Base-by-base conservation (phyloP, 768 basidiomycete species). In the Mycena leptocephala region DNA sequence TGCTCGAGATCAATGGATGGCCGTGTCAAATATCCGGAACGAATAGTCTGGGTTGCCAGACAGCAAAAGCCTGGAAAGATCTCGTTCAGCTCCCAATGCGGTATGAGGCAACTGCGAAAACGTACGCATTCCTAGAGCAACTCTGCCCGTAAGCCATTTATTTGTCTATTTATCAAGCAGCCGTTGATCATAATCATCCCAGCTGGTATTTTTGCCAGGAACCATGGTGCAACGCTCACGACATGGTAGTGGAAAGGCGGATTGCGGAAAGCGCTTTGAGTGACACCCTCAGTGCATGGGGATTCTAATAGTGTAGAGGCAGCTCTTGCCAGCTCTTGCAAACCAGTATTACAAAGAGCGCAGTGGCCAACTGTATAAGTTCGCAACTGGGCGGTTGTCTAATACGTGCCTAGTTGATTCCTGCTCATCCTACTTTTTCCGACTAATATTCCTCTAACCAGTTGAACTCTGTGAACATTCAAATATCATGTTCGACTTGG, bases 201-300 rank as follows among this genome's bases (percentile, higher is more conserved):
- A 76, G 75, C 22, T 76, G 75, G 75, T 76, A 76, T 53, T 76
- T 76, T 20, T 71, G 70, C 51, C 75, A 76, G 28, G 69, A 58
- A 16, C 69, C 75, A 5, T 76, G 75, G 75, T 58, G 69, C 46
- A 33, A 43, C n/a, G 30, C 51, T 7, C 75, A 76, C 69, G 69
- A 71, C 58, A 71, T 76, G 75, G 46, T 33, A 18, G 39, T 26
- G 18, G 75, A 76, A 35, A 39, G 62, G 22, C 39, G 26, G 22
- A 66, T 65, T 30, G 63, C 43, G n/a, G 75, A 66, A 53, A 53
- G n/a, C 20, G 16, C 43, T 22, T 35, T 76, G 39, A 66, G 64
- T 37, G 43, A 33, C 20, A 28, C 39, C 18, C 56, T 76, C 24
- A 28, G 14, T 9, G 35, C 30, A 10, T 75, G 68, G 68, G 75